Base-by-base conservation (phyloP, 768 basidiomycete species). In the Mycena floridula region DNA sequence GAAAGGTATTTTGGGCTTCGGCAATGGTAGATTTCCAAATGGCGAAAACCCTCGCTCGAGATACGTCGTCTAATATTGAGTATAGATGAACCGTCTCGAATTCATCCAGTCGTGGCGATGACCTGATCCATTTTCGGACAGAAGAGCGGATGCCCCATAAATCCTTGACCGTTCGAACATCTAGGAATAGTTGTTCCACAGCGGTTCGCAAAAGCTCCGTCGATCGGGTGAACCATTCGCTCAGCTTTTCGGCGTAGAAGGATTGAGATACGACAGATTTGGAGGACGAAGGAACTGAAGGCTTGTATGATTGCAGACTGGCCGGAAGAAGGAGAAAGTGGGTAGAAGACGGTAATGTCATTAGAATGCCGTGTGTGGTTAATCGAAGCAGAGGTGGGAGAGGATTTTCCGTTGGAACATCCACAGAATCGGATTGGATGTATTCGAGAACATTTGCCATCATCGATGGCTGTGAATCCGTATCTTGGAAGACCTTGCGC, bases 281-380 rank as follows among this genome's bases (percentile, higher is more conserved):
- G 0, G 78, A 60, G 1, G 87, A 80, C 7, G 71, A 66, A 5
- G 82, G 64, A 54, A 95, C 77, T 59, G 89, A 94, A 7, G 93
- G 93, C 54, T 82, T 88, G 62, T 93, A 96, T 4, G 76, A 73
- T 51, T 74, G 76, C 48, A 97, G 74, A 47, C 69, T 74, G 1
- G 69, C 56, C 0, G 92, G 90, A 0, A 97, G 74, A 43, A 89
- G 73, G 13, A 82, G 75, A 49, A 93, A 80, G 50, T 92, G 87
- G 21, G 85, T 79, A 0, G 90, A 85, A 0, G 93, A 92, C 0
- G 91, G 91, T 20, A 95, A 73, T 7, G 73, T 72, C 21, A 73
- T 67, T 16, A 97, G 70, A 22, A 95, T 65, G 1, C 71, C 61
- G 37, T 82, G 74, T 0, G 89, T 89, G 5, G 81, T 81, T 30